Evolutionary conservation across 2,329 filamentous ascomycete genomes (phyloP).

Genomic region (Pseudonectria foliicola): DNA sequence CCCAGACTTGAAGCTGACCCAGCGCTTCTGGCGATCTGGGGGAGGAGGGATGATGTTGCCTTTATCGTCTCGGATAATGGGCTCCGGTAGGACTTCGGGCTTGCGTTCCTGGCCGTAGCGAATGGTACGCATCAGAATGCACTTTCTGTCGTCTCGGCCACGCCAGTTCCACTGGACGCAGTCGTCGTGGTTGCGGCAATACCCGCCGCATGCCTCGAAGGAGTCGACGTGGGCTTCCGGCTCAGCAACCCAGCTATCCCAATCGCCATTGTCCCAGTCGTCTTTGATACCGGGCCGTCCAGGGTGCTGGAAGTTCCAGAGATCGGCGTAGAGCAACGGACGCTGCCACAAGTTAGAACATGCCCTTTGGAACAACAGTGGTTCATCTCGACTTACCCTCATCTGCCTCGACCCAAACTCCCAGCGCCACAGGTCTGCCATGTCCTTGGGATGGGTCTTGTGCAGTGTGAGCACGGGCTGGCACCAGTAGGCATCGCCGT

Average conservation of each 20-base stretch:
- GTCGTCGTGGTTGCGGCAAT: constrained; percentile 17
- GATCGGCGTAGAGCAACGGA: constrained; percentile 30
- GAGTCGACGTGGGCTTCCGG: constrained; percentile 19
- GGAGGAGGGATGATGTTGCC: constrained; percentile 16
- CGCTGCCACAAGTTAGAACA: constrained; percentile 18
- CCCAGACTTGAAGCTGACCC: constrained; percentile 25
- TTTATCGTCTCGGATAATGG: constrained; percentile 18
- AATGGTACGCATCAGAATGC: constrained; percentile 22
- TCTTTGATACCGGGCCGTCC: constrained; percentile 15
- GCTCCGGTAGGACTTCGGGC: constrained; percentile 18
- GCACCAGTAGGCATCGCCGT: constrained; percentile 41
- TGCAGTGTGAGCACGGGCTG: constrained; percentile 43
- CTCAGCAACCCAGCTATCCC: constrained; percentile 22
- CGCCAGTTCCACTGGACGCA: constrained; percentile 27
- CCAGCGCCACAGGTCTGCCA: constrained; percentile 43
- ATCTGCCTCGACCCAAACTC: constrained; percentile 26
- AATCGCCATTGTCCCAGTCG: constrained; percentile 28
- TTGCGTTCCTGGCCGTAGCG: constrained; percentile 18
- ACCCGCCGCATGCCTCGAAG: constrained; percentile 20
- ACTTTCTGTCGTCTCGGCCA: constrained; percentile 24
- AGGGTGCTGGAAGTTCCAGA: constrained; percentile 31
- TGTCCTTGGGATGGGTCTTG: constrained; percentile 39
- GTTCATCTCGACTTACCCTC: constrained; percentile 20
- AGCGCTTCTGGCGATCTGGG: constrained; percentile 12
- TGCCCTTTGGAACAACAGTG: neutral